Evolutionary conservation across 2,329 filamentous ascomycete genomes (phyloP).

Genomic region (Chrysosporium queenslandicum): DNA sequence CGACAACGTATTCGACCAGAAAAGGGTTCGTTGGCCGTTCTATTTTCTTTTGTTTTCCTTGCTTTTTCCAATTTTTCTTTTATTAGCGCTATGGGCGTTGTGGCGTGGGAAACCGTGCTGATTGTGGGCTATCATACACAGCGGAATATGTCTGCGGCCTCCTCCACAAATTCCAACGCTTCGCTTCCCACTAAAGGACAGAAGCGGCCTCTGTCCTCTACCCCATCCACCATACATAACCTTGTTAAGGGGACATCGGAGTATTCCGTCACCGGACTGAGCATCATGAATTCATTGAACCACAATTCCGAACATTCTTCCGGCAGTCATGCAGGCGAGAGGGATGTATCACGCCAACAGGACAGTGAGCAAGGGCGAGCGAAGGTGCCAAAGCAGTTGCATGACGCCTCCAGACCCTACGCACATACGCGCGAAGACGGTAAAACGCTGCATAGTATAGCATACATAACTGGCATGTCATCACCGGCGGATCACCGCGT

Average conservation of each 20-base stretch:
- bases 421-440: not conserved
- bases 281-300: not conserved
- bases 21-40: constrained; percentile 20
- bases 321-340: not conserved
- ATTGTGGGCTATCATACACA: not conserved
- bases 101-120: not conserved
- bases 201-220: constrained; percentile 13
- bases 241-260: not conserved
- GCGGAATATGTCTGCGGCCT: constrained; percentile 13
- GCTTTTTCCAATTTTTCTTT: not conserved
- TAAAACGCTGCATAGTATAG: constrained; percentile 16
- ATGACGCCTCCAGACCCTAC: not conserved
- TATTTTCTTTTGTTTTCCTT: not conserved
- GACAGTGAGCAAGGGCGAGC: constrained; percentile 1
- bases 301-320: not conserved
- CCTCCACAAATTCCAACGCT: constrained; percentile 11
- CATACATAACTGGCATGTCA: constrained; percentile 17
- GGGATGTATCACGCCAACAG: not conserved
- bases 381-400: not conserved
- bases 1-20: constrained; percentile 32
- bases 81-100: not conserved
- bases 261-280: not conserved
- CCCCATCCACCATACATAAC: not conserved
- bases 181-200: constrained; percentile 7
- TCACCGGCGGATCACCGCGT: constrained; percentile 13